A percentile compares a stretch with the other conserved stretches of the same genome.
phyloP scores from a whole-genome alignment of 2,329 filamentous ascomycete genomes.

The Bisporella sp. region DNA sequence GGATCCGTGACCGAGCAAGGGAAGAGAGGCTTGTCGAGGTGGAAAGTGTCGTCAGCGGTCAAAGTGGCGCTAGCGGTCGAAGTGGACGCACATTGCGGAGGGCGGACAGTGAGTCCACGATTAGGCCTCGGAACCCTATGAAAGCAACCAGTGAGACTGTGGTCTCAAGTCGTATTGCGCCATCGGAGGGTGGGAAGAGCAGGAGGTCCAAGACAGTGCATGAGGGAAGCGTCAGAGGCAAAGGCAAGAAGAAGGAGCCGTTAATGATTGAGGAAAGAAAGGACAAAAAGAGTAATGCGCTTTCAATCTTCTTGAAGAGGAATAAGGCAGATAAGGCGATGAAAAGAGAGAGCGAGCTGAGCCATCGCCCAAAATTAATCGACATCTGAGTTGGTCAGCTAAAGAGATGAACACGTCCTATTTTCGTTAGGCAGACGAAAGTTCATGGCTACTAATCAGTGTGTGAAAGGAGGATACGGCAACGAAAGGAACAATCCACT shows the following conservation, averaged over 20 bases:
- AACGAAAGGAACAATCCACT: too few species aligned
- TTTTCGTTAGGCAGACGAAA: not conserved
- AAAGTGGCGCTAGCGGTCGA: constrained; percentile 4
- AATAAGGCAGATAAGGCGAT: constrained; percentile 25
- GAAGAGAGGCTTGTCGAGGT: constrained; percentile 14
- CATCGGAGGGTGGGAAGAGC: constrained; percentile 13
- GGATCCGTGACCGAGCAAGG: constrained; percentile 16
- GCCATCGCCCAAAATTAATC: constrained; percentile 7
- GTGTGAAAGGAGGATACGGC: too few species aligned
- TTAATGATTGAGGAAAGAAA: constrained; percentile 18
- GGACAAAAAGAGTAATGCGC: constrained; percentile 4
- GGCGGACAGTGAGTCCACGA: constrained; percentile 20
- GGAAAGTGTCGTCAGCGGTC: not conserved
- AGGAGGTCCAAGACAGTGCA: constrained; percentile 16
- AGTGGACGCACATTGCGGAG: constrained; percentile 12
- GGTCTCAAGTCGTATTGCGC: constrained; percentile 16
- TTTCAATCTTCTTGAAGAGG: constrained; percentile 12
- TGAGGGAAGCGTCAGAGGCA: constrained; percentile 9
- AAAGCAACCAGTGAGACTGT: not conserved
- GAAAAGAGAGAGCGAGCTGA: constrained; percentile 13
- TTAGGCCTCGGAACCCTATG: constrained; percentile 2
- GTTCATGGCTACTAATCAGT: not conserved
- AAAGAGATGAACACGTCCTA: not conserved
- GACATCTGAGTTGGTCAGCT: constrained; percentile 2
- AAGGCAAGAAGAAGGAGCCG: constrained; percentile 24